Evolutionary conservation across 345 rosid genomes (phyloP).

Genomic region (Citropsis articulata): DNA sequence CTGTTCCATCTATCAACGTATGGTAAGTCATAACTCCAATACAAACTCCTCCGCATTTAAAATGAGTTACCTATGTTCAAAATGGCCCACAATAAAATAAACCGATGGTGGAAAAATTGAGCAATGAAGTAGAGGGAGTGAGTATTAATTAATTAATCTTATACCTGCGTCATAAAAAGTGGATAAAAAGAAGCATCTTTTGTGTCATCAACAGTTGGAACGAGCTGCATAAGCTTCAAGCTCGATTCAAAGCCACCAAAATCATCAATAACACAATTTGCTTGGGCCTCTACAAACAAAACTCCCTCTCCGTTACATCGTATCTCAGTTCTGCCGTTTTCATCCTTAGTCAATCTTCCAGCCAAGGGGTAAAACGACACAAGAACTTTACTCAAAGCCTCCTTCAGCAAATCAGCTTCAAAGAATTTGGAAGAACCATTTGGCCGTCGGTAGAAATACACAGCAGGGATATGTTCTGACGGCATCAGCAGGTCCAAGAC

Average conservation of each 20-base stretch:
- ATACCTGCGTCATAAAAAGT: slow-evolving; percentile 27
- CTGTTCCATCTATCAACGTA: slow-evolving; percentile 20
- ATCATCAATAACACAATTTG: slow-evolving; percentile 22
- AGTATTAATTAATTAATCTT: background rate
- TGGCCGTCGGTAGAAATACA: slow-evolving; percentile 28
- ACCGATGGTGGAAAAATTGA: slow-evolving; percentile 11
- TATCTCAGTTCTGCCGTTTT: slow-evolving; percentile 35
- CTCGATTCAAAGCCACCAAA: slow-evolving; percentile 20
- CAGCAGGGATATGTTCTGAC: slow-evolving; percentile 21
- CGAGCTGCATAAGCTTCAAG: slow-evolving; percentile 20
- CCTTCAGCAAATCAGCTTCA: slow-evolving; percentile 24
- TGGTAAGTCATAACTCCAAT: slow-evolving; percentile 25
- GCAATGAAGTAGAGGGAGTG: slow-evolving; percentile 19
- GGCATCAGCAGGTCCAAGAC: slow-evolving; percentile 31
- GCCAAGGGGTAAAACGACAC: slow-evolving; percentile 41
- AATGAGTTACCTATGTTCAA: slow-evolving; percentile 19
- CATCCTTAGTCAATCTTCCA: slow-evolving; percentile 36
- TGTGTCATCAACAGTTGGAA: slow-evolving; percentile 29
- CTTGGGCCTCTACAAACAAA: slow-evolving; percentile 32
- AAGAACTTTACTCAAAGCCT: slow-evolving; percentile 36
- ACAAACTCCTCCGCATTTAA: slow-evolving; percentile 33
- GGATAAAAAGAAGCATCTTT: slow-evolving; percentile 28
- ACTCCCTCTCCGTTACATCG: slow-evolving; percentile 44
- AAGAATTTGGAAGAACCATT: slow-evolving; percentile 19
- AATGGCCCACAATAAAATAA: slow-evolving; percentile 21